Evolutionary conservation across 495 filamentous ascomycete genomes (phyloP), one percentile per base, ranked within the genome.

Genomic region (Talaromyces wortmannii): DNA sequence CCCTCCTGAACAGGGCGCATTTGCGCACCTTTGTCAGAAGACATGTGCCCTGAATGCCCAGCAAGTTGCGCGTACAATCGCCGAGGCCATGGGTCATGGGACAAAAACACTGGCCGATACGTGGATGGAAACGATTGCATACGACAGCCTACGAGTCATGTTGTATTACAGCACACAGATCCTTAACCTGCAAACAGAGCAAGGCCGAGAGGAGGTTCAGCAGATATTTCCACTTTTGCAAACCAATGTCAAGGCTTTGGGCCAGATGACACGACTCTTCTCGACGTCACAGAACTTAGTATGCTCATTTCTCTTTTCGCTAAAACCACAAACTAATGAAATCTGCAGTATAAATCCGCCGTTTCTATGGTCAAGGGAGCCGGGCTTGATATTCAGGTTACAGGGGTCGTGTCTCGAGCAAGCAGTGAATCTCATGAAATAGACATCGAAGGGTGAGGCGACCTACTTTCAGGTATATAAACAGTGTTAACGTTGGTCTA

Each of bases 41-140:
- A 40, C 36, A 40, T 40, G 36, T 40, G 36, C 36, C 8, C 36
- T 2, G 36, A 8, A 40, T 40, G 36, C 36, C 8, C 63, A 63
- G 31, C 55, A 60, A 32, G 57, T 67, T 17, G 67, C 67, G 4
- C 59, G 55, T 3, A 69, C 67, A n/a, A 61, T 69, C 42, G 58
- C 57, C 7, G 61, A 69, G 42, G 62, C 63, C 0, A 59, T 57
- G 6, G 49, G 42, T 2, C 67, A 69, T 54, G 67, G 65, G 0
- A 48, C 63, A 2, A 48, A 57, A 5, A 63, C 60, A 47, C 50
- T 69, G 13, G 62, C 67, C 4, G 67, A 69, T 45, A 66, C 67
- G n/a, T 69, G 67, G 65, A 57, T 69, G n/a, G 65, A 65, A 7
- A 69, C 65, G 1, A 66, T 69, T 13, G 61, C 63, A 0, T 69